Percentiles rank a stretch among this genome's conserved stretches.
Conservation (phyloP, 78 protist species). For the Creolimax fragrantissima region DNA sequence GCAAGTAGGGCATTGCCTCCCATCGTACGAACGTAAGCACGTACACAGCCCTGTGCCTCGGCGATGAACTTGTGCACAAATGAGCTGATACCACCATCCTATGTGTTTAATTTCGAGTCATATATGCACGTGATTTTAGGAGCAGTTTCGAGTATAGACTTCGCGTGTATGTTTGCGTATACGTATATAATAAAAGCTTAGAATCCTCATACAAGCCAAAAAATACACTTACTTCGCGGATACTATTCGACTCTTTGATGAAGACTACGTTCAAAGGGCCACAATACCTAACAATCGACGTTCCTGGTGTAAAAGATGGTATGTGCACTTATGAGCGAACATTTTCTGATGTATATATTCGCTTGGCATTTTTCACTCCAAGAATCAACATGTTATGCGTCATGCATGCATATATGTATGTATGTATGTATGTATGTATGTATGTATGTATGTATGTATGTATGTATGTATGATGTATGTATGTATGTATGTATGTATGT, state of each 20-base stretch:
- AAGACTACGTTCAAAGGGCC: neutral
- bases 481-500: neutral
- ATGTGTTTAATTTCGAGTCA: too few relatives aligned
- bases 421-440: neutral
- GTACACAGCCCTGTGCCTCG: neutral
- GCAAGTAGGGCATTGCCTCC: constrained; percentile 1
- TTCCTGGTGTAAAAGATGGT: too few relatives aligned
- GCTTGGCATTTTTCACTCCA: too few relatives aligned
- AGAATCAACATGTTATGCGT: too few relatives aligned
- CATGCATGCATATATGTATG: neutral
- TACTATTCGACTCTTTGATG: neutral
- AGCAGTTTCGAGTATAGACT: too few relatives aligned
- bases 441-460: neutral
- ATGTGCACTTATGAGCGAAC: too few relatives aligned
- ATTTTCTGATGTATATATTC: too few relatives aligned
- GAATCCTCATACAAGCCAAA: too few relatives aligned
- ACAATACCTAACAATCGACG: neutral
- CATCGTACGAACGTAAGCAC: neutral
- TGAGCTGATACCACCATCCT: neutral
- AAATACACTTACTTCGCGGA: neutral
- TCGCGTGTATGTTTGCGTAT: too few relatives aligned
- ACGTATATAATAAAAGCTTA: too few relatives aligned
- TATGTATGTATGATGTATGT: neutral
- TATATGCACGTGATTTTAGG: too few relatives aligned
- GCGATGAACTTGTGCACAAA: neutral